phyloP scores from a whole-genome alignment of 2,329 filamentous ascomycete species.

The Lasiodiplodia sp. region DNA sequence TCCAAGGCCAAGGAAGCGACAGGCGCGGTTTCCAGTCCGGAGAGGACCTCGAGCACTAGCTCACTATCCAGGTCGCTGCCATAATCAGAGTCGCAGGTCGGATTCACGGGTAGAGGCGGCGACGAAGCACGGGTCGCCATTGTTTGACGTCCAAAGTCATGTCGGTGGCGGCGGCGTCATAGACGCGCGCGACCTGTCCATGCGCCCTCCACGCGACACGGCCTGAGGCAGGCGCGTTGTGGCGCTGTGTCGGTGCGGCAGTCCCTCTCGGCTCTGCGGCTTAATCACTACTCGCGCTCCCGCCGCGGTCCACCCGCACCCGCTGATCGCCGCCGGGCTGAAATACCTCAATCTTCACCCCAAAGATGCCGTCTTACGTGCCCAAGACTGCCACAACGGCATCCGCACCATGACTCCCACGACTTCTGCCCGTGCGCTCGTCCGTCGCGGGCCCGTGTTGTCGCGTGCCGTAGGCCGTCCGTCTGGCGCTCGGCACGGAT shows the following conservation, averaged over 20 bases:
- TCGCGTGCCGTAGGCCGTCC: neutral
- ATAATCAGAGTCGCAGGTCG: constrained; percentile 56
- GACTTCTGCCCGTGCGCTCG: neutral
- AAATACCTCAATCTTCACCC: constrained; percentile 18
- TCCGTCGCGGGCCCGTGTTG: neutral
- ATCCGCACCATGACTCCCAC: constrained; percentile 6
- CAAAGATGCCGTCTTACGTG: neutral
- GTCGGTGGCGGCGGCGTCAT: constrained; percentile 19
- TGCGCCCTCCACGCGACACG: neutral
- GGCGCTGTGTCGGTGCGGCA: neutral
- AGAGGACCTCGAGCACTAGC: constrained; percentile 59
- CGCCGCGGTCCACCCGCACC: constrained; percentile 11
- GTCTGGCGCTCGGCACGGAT: neutral
- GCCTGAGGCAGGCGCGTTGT: constrained; percentile 4
- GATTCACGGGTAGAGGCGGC: neutral
- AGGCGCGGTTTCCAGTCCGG: constrained; percentile 49
- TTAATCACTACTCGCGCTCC: neutral
- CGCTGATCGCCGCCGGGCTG: constrained; percentile 24
- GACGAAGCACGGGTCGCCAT: constrained; percentile 12
- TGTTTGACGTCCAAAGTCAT: neutral
- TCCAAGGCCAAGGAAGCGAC: constrained; percentile 38
- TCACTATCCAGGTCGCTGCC: constrained; percentile 67
- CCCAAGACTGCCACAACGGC: neutral
- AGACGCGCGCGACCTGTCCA: constrained; percentile 2
- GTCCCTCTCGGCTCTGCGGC: constrained; percentile 4